Base-by-base conservation (phyloP, 768 basidiomycete genomes). In the Mycena belliarum region DNA sequence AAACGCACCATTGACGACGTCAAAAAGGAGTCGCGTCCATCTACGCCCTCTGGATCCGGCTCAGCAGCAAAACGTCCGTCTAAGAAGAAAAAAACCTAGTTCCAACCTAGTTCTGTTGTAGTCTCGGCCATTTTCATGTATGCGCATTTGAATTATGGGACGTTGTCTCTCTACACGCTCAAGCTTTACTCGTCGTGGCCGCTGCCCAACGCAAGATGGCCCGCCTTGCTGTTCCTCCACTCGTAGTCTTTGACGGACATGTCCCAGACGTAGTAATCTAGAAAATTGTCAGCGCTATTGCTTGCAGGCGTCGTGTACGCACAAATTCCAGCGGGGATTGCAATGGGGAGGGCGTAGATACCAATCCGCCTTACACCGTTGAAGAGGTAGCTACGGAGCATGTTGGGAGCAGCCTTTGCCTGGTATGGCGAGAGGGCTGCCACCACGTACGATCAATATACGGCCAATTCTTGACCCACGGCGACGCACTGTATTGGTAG, bases 361-460 rank as follows among this genome's bases (percentile, higher is more conserved):
- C 85, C 83, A 49, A 93, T 71, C 61, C 95, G 86, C 52, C 80
- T 81, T 79, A 87, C 90, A 35, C 93, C 94, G 74, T 93, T 93
- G 82, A 94, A 92, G 65, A 93, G 69, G 79, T 91, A 96, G 63
- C 74, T 83, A 53, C 80, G 79, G 68, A 94, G 70, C 67, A 86
- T 82, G 52, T 89, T 78, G 46, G 88, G 86, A 40, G 87, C 82
- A 18, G 90, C 84, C 57, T 84, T 85, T 63, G 89, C 82, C 70
- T 87, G 85, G 78, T 83, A 89, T 9, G 93, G 90, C n/a, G 94
- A 94, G 61, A 95, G 67, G 63, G 82, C 95, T 97, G 43, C 15
- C 25, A 43, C 23, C 42, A 23, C 28, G n/a, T n/a, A n/a, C n/a
- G 18, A 59, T 51, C 45, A 55, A 40, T 24, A 43, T 57, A 33